phyloP scores from a whole-genome alignment of 2,329 filamentous ascomycete species.

The Sarocladiaceae sp. region DNA sequence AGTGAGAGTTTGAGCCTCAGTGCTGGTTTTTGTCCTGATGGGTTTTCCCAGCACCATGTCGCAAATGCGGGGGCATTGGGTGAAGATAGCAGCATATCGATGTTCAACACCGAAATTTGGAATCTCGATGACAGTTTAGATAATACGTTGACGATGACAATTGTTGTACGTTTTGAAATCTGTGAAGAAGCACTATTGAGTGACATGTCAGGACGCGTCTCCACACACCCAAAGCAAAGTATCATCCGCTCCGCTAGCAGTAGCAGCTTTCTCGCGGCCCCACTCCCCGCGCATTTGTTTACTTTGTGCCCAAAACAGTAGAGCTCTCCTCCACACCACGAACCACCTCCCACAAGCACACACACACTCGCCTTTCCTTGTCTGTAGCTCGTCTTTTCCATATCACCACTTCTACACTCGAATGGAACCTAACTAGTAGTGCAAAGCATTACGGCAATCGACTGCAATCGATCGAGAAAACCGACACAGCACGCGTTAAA shows the following conservation, averaged over 20 bases:
- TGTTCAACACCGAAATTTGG: no score
- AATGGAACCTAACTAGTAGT: background rate
- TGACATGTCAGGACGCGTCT: background rate
- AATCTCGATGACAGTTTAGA: no score
- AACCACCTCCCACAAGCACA: background rate
- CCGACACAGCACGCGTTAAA: background rate
- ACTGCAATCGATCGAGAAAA: background rate
- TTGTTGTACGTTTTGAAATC: background rate
- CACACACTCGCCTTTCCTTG: background rate
- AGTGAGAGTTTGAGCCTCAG: no score
- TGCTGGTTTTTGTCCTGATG: conserved; percentile 4
- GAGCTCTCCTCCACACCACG: background rate
- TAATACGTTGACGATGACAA: background rate
- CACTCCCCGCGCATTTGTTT: conserved; percentile 11
- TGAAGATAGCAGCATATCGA: no score
- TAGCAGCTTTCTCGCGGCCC: background rate
- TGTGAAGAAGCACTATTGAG: background rate
- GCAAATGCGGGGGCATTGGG: background rate
- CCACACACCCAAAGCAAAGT: background rate
- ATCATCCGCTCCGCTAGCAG: background rate
- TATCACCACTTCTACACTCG: background rate
- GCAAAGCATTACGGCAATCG: background rate
- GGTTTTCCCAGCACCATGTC: conserved; percentile 5
- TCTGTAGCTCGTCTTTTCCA: conserved; percentile 3
- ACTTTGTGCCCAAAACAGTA: conserved; percentile 8